A percentile compares a stretch with the other conserved stretches of the same genome.
These are phyloP conservation scores for Raphanus hybrid DNA, from an alignment of 441 rosid genomes.

Conservation along the genomic window DNA sequence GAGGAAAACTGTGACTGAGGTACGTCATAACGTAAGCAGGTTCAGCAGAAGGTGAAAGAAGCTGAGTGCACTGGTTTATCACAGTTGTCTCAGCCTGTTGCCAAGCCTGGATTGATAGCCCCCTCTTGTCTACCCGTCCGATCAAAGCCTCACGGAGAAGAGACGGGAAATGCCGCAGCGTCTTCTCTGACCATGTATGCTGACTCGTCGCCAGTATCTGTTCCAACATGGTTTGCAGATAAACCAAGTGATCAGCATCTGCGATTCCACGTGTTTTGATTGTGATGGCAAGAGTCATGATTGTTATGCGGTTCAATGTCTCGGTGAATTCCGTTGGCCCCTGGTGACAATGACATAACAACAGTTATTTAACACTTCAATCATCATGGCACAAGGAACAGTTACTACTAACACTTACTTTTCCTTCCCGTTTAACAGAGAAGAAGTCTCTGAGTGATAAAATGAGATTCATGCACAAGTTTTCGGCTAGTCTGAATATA, in stretches of 20 bases:
- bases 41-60: slow-evolving; percentile 85
- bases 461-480: slow-evolving; percentile 91
- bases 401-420: slow-evolving; percentile 52
- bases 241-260: slow-evolving; percentile 92
- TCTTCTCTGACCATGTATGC: slow-evolving; percentile 97
- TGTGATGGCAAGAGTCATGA: slow-evolving; percentile 91
- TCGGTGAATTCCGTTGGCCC: slow-evolving; percentile 99
- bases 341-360: slow-evolving; percentile 51
- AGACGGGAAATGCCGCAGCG: slow-evolving; percentile 79
- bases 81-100: slow-evolving; percentile 92
- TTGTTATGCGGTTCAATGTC: slow-evolving; percentile 85
- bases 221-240: slow-evolving; percentile 90
- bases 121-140: slow-evolving; percentile 75
- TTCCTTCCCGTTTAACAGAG: slow-evolving; percentile 90
- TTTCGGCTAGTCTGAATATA: slow-evolving; percentile 90
- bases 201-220: slow-evolving; percentile 89
- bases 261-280: slow-evolving; percentile 98
- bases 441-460: slow-evolving; percentile 93
- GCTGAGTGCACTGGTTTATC: slow-evolving; percentile 88
- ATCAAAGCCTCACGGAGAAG: slow-evolving; percentile 78
- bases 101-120: slow-evolving; percentile 82
- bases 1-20: slow-evolving; percentile 74
- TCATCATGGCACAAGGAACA: slow-evolving; percentile 18
- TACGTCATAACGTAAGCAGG: slow-evolving; percentile 82
- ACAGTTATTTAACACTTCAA: slow-evolving; percentile 18